These are phyloP conservation scores for Sergeia podlipaevii DNA, from an alignment of 208 protist genomes.

Conservation along the genomic window DNA sequence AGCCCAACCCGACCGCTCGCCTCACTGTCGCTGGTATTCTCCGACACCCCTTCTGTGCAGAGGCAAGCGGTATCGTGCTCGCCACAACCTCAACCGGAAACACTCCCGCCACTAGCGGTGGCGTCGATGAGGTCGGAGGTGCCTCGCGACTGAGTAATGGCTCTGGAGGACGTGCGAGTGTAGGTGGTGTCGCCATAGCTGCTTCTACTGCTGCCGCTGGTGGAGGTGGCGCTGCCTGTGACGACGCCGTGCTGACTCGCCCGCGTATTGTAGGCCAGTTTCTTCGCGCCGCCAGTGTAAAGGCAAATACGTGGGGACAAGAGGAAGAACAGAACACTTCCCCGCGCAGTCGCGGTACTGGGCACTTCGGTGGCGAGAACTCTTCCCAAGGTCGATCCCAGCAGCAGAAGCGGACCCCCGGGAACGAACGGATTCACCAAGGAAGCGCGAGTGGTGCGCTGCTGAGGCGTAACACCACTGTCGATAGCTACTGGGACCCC, in stretches of 20 bases:
- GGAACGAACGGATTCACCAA: neutral
- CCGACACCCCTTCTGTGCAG: conserved; percentile 54
- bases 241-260: neutral
- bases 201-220: neutral
- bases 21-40: conserved; percentile 63
- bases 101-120: neutral
- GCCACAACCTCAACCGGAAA: too few species aligned
- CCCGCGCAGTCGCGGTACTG: too few species aligned
- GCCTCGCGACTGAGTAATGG: too few species aligned
- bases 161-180: too few species aligned
- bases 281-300: too few species aligned
- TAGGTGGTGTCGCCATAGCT: neutral
- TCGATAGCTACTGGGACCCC: conserved; percentile 9
- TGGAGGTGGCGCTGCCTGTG: neutral
- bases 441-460: neutral
- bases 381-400: too few species aligned
- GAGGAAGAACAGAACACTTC: too few species aligned
- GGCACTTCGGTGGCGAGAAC: too few species aligned
- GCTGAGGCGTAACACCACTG: neutral
- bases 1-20: conserved; percentile 43
- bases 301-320: too few species aligned
- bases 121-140: neutral
- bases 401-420: too few species aligned
- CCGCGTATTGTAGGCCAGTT: too few species aligned
- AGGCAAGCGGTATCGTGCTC: too few species aligned